These are phyloP conservation scores for Candida parachauliodes DNA, from an alignment of 805 yeast species.

Conservation along the genomic window DNA sequence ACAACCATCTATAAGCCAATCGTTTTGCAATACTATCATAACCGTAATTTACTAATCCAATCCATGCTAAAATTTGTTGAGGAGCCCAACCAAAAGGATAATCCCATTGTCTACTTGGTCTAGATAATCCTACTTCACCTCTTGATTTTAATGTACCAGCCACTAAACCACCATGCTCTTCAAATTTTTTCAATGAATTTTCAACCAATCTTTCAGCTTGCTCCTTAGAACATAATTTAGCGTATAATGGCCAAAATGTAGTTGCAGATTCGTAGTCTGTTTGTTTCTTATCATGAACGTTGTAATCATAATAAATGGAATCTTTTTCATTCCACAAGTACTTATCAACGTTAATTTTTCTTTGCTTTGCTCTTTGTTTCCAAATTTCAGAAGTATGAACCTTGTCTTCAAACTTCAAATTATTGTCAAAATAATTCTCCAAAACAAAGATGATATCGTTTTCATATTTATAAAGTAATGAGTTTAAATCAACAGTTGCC, in stretches of 20 bases:
- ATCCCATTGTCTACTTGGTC: conserved; percentile 97
- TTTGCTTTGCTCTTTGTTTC: conserved; percentile 50
- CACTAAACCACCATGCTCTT: conserved; percentile 83
- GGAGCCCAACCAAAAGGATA: conserved; percentile 99
- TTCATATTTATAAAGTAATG: conserved; percentile 86
- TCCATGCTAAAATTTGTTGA: conserved; percentile 93
- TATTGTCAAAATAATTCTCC: conserved; percentile 50
- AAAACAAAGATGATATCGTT: conserved; percentile 71
- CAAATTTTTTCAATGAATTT: conserved; percentile 63
- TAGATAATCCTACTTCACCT: conserved; percentile 61
- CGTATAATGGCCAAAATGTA: conserved; percentile 89
- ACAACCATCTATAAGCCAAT: conserved; percentile 84
- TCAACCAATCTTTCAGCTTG: conserved; percentile 66
- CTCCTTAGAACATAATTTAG: conserved; percentile 57
- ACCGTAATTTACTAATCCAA: conserved; percentile 73
- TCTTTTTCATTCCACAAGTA: conserved; percentile 82
- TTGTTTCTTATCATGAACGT: conserved; percentile 53
- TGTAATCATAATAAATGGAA: conserved; percentile 81
- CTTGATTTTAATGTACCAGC: conserved; percentile 76
- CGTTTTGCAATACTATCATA: conserved; percentile 61
- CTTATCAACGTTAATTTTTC: conserved; percentile 56
- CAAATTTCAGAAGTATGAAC: conserved; percentile 54
- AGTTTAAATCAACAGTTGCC: conserved; percentile 87
- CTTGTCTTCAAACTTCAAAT: conserved; percentile 22
- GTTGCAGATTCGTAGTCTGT: conserved; percentile 81